Evolutionary conservation across 1,284 basidiomycete genomes (phyloP).

Genomic region (Sporisorium sorghi): DNA sequence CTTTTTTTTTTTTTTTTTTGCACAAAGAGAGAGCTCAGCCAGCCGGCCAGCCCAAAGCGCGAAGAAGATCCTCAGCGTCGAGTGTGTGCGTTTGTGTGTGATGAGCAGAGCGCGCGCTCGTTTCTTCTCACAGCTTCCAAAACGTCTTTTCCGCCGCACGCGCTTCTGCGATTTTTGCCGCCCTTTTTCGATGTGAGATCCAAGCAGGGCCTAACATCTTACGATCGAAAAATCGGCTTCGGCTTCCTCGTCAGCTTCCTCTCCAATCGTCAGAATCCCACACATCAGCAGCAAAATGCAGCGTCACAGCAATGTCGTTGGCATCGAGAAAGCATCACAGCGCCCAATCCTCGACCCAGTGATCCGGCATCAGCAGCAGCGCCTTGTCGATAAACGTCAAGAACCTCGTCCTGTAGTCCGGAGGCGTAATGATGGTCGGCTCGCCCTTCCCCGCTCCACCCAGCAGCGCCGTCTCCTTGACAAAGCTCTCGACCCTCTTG

Average conservation of each 20-base stretch:
- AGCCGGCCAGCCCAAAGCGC: too few relatives aligned
- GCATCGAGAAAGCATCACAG: too few relatives aligned
- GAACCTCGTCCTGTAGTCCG: constrained; percentile 67
- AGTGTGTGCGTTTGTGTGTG: not conserved
- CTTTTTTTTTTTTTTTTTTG: constrained; percentile 8
- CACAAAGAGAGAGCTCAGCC: constrained; percentile 12
- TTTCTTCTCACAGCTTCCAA: constrained; percentile 51
- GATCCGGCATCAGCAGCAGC: constrained; percentile 62
- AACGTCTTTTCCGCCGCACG: constrained; percentile 15
- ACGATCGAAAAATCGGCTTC: not conserved
- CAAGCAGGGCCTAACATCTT: constrained; percentile 8
- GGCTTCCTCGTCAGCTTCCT: not conserved
- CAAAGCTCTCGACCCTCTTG: constrained; percentile 96
- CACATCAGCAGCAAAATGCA: not conserved
- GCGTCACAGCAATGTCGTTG: too few relatives aligned
- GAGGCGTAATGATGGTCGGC: constrained; percentile 67
- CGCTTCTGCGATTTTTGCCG: not conserved
- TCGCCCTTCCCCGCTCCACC: constrained; percentile 73
- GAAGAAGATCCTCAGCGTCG: not conserved
- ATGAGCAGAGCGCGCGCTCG: constrained; percentile 10
- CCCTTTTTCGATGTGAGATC: constrained; percentile 30
- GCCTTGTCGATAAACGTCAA: constrained; percentile 64
- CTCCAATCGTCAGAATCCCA: not conserved
- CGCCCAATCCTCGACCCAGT: constrained; percentile 60
- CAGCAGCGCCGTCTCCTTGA: constrained; percentile 91